Base-by-base conservation (phyloP, 208 protist genomes). In the Tritrichomonas musculus region DNA sequence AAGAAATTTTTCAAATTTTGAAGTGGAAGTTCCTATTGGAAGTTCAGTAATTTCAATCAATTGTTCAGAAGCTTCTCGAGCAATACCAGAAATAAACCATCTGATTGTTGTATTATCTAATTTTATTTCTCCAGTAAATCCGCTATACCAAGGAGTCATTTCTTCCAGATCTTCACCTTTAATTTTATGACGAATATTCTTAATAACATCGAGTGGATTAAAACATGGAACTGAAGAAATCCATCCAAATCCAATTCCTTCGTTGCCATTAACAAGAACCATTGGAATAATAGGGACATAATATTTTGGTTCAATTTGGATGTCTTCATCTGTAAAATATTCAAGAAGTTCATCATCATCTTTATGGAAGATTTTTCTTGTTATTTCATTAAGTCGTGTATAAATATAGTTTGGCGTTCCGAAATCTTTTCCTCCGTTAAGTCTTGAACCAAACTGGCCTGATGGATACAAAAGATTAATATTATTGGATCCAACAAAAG, bases 261-360 rank as follows among this genome's bases (percentile, higher is more conserved):
- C 96, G 3, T 96, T 95, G 55, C 99, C 99, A 96, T 99, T 99
- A 47, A 99, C 97, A 0, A 99, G 96, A 27, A 98, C 97, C 96
- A 99, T 99, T 22, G 99, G 99, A 55, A 99, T 97, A 41, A 99
- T 97, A 11, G 99, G 99, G 8, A 99, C 93, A 96, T 99, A 99
- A 94, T 95, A 99, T 94, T 97, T 97, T 11, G 99, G 99, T 97
- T 99, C 99, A 69, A 99, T 99, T 14, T 94, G 96, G 60, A 97
- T 95, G 27, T 98, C 99, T 95, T 99, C 99, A 94, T 99, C 99
- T 92, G 99, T 97, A 36, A 98, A 95, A 96, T 99, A 99, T 39
- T 98, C 95, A 0, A 99, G 96, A 11, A 99, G 92, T 69, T 95
- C 96, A 95, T 99, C 98, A 95, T 99, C 99, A n/a, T 97, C 96